Evolutionary conservation across 2,329 filamentous ascomycete genomes (phyloP), one percentile per base, ranked within the genome.

Genomic region (Aspergillus aculeatus): DNA sequence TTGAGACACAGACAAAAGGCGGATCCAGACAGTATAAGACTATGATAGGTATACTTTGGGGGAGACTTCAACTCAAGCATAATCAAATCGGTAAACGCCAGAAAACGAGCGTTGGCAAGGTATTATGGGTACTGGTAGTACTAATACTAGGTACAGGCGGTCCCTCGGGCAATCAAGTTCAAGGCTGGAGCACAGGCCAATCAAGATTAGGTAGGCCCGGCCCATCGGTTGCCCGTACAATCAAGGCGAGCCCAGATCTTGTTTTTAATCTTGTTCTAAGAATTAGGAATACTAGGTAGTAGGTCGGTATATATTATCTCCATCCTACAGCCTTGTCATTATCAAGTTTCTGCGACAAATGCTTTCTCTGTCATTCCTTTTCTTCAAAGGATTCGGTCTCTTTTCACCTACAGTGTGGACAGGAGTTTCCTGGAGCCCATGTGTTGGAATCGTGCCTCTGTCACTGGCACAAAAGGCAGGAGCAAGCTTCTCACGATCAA

Each of bases 121-220:
- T 9, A 44, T 9, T 10, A 23, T 23, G 14, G 51, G 31, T 44
- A 24, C 35, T 24, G 14, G 38, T 23, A 24, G 19, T 32, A 47
- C 29, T 47, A 38, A 29, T 32, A 7, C 24, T 35, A 24, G 19
- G 5, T 35, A 7, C 12, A 19, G 51, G 11, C 51, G 38, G 53
- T 55, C 53, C 53, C 53, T 55, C 41, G 31, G 53, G 53, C 53
- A 55, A 55, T 55, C 41, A n/a, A 7, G 38, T 19, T 44, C 38
- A 19, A 44, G 16, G 16, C 16, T 16, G 7, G 9, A 19, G 38
- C 53, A 47, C 6, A 21, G 41, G 47, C 53, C 47, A 48, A 31
- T 16, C 53, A 44, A 12, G 41, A n/a, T 32, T 35, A 35, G 11
- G 32, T 35, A 35, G 32, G 32, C 16, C 41, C 24, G 51, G 9